Evolutionary conservation across 192 early-diverging fungal genomes (phyloP), one percentile per base, ranked within the genome.

Genomic region (Rhizoclosmatium sp.): DNA sequence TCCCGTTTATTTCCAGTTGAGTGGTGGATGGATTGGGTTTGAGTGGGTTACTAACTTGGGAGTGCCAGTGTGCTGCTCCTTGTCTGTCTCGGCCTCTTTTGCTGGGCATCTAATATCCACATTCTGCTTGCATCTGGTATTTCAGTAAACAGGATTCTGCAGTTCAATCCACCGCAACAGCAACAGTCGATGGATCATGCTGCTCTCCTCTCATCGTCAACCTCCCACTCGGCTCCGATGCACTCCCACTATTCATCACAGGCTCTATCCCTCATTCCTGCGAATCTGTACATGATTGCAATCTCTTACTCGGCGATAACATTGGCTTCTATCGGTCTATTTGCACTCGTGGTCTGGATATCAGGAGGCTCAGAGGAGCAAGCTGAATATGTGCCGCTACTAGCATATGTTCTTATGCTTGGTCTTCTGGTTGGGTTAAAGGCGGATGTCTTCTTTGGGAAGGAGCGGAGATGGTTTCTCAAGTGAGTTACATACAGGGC

Each of bases 91-190:
- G 85, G 84, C 14, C 56, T 87, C 21, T 87, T 85, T 80, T 82
- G 85, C 76, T 89, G 85, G 85, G 82, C 85, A 5, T 62, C 78
- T 47, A 89, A 89, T 65, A 67, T 89, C 19, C 79, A 85, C 69
- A 67, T 86, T 21, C 81, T 89, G 39, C 21, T 45, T n/a, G 59
- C 70, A 3, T 47, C 54, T 1, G 87, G 87, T 2, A 87, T 89
- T 47, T 76, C 83, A 54, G 51, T 72, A 9, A 48, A 44, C 44
- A 14, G 58, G 9, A 45, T 88, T 44, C 66, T 88, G 45, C 56
- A 76, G 67, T 23, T 48, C 66, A 49, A n/a, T 31, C 31, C 44
- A 44, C 12, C 16, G 47, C 66, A 41, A 23, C 66, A 16, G 66
- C 66, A 68, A 47, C 14, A 21, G 0, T 5, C 7, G 5, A 7